phyloP scores from a whole-genome alignment of 1,284 basidiomycete species.

The Apiotrichum siamense region DNA sequence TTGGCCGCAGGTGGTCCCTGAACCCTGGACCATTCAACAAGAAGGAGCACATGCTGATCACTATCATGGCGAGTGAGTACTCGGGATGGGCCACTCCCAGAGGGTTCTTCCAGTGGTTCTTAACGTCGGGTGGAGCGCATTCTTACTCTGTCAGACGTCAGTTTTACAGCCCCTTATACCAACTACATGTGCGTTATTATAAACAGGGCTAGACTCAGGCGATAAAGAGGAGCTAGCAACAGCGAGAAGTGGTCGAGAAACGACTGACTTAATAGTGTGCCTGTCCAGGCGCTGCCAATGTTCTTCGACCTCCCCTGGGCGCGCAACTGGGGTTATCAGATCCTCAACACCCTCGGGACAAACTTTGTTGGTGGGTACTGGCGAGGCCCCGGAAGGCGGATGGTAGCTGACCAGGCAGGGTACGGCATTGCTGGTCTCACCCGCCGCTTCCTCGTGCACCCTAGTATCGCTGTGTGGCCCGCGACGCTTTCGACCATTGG shows the following conservation, averaged over 20 bases:
- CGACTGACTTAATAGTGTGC: too few species aligned
- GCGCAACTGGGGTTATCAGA: conserved; percentile 45
- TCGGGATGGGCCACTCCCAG: too few species aligned
- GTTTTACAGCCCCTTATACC: conserved; percentile 31
- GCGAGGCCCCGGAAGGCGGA: background rate
- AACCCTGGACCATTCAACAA: conserved; percentile 50
- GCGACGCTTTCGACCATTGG: conserved; percentile 45
- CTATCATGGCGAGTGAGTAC: conserved; percentile 33
- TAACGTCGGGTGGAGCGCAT: too few species aligned
- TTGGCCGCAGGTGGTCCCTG: conserved; percentile 20
- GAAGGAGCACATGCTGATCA: conserved; percentile 24
- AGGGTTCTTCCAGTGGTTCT: too few species aligned
- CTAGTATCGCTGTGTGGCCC: conserved; percentile 47
- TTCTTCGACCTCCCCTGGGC: conserved; percentile 39
- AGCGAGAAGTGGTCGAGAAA: too few species aligned
- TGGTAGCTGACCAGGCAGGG: conserved; percentile 7
- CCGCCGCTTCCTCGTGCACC: conserved; percentile 47
- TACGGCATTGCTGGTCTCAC: conserved; percentile 48
- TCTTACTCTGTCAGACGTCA: too few species aligned
- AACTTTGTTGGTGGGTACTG: conserved; percentile 45
- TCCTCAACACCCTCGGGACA: conserved; percentile 40
- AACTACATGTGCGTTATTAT: too few species aligned
- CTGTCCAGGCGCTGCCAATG: conserved; percentile 27
- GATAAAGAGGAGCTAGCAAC: too few species aligned
- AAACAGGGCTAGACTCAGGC: too few species aligned